These are phyloP conservation scores for Colletotrichum paranaense DNA, from an alignment of 2,329 filamentous ascomycete species.

Conservation along the genomic window DNA sequence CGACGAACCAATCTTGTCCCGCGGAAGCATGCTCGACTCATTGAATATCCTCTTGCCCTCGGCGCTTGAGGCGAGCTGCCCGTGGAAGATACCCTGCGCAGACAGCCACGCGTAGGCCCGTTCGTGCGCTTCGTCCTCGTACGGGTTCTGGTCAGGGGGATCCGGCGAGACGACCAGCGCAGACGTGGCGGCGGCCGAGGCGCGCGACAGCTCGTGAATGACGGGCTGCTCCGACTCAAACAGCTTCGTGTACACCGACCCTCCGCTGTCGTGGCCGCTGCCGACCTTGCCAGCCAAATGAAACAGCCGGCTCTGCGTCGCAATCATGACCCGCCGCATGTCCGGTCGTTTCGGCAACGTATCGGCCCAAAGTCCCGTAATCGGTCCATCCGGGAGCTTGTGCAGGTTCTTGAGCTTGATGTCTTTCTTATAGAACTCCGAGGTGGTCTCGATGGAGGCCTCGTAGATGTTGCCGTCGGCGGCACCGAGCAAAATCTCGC, in stretches of 20 bases:
- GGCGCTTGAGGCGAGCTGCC: conserved; percentile 75
- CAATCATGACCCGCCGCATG: conserved; percentile 80
- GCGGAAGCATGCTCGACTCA: conserved; percentile 81
- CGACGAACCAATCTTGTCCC: conserved; percentile 68
- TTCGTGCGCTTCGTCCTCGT: conserved; percentile 71
- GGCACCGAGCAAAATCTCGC: conserved; percentile 91
- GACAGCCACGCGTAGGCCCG: conserved; percentile 91
- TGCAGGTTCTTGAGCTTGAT: conserved; percentile 89
- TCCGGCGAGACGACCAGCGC: conserved; percentile 83
- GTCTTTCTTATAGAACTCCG: conserved; percentile 94
- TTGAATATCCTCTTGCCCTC: conserved; percentile 81
- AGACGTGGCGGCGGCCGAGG: conserved; percentile 70
- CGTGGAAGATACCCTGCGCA: conserved; percentile 87
- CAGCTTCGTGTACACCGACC: conserved; percentile 85
- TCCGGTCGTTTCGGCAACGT: conserved; percentile 75
- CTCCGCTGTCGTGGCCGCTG: conserved; percentile 80
- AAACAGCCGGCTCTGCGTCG: conserved; percentile 81
- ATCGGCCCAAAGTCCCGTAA: conserved; percentile 90
- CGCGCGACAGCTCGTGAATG: conserved; percentile 76
- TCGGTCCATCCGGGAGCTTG: conserved; percentile 82
- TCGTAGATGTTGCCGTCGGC: conserved; percentile 97
- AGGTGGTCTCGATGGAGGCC: conserved; percentile 91
- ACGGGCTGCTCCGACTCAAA: conserved; percentile 89
- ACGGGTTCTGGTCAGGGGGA: conserved; percentile 62
- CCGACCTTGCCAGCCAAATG: conserved; percentile 85